These are phyloP conservation scores for Salix arbutifolia DNA, from an alignment of 345 rosid species.

Conservation along the genomic window DNA sequence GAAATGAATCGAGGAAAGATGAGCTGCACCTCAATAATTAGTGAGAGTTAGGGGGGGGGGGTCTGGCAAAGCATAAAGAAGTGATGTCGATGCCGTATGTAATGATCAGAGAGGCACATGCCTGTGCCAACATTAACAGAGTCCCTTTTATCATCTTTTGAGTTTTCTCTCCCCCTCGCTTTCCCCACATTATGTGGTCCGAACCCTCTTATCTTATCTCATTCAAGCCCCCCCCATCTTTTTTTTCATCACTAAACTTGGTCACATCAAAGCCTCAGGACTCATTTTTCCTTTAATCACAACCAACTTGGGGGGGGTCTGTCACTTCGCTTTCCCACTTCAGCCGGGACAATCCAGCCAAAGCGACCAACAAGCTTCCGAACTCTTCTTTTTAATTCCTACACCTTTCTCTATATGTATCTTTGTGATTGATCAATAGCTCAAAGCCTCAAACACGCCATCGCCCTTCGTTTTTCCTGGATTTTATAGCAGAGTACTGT, in stretches of 20 bases:
- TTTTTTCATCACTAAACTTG: conserved; percentile 40
- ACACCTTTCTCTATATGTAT: conserved; percentile 15
- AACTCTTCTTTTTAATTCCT: conserved; percentile 12
- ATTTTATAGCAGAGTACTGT: not conserved
- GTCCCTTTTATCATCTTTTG: conserved; percentile 11
- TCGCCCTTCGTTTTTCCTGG: not conserved
- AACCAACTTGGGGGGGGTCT: conserved; percentile 26
- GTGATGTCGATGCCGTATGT: conserved; percentile 43
- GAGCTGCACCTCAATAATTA: conserved; percentile 49
- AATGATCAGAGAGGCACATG: conserved; percentile 60
- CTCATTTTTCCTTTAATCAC: conserved; percentile 7
- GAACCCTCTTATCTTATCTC: conserved; percentile 36
- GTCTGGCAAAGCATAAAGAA: conserved; percentile 26
- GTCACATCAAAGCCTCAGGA: conserved; percentile 38
- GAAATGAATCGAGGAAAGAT: conserved; percentile 16
- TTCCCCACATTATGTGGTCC: conserved; percentile 39
- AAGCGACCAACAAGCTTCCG: conserved; percentile 48
- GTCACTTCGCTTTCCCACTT: conserved; percentile 31
- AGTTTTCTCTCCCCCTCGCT: not conserved
- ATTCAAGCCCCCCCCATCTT: conserved; percentile 18
- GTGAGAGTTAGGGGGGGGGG: conserved; percentile 21
- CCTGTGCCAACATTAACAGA: conserved; percentile 35
- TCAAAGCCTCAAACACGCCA: not conserved
- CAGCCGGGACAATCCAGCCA: conserved; percentile 26
- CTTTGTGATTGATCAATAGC: conserved; percentile 12